Percentiles rank a stretch among this genome's conserved stretches.
Evolutionary conservation across 1,139 yeast genomes (phyloP).

Genomic region (Candida freyschussii): DNA sequence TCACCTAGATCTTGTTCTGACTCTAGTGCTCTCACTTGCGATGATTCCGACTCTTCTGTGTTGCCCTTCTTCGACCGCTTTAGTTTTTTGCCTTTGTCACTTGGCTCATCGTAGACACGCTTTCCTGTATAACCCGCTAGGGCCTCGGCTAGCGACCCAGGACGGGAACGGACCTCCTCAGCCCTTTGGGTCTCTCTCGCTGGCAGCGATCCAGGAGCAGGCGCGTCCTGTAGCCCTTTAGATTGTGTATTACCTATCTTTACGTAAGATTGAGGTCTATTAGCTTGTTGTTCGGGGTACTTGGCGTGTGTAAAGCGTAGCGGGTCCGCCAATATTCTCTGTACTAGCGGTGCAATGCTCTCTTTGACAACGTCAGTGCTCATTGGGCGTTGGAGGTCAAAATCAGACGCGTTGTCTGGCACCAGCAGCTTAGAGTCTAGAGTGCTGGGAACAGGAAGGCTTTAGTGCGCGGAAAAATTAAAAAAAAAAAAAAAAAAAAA

Average conservation of each 20-base stretch:
- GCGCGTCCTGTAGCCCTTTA: conserved; percentile 3
- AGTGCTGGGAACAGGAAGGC: too few relatives aligned
- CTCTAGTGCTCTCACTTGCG: conserved; percentile 4
- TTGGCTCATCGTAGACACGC: conserved; percentile 33
- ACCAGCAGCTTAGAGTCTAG: too few relatives aligned
- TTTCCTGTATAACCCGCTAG: conserved; percentile 51
- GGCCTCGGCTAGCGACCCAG: conserved; percentile 48
- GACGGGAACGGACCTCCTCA: conserved; percentile 25
- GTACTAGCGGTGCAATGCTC: conserved; percentile 39
- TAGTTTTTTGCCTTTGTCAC: conserved; percentile 27
- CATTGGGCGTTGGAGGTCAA: conserved; percentile 14
- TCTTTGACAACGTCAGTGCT: conserved; percentile 24
- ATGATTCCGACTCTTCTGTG: too few relatives aligned
- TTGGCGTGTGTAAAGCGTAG: conserved; percentile 53
- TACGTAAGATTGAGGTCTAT: conserved; percentile 27
- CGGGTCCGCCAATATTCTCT: conserved; percentile 55
- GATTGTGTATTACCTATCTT: conserved; percentile 18
- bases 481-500: too few relatives aligned
- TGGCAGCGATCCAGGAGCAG: not conserved
- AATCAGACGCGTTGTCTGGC: too few relatives aligned
- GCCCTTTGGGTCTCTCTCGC: not conserved
- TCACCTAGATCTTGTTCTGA: conserved; percentile 18
- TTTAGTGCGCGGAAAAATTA: too few relatives aligned
- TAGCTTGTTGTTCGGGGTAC: conserved; percentile 34
- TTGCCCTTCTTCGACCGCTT: conserved; percentile 10